Evolutionary conservation across 2,329 filamentous ascomycete species (phyloP).

Genomic region (Aureobasidium sp.): DNA sequence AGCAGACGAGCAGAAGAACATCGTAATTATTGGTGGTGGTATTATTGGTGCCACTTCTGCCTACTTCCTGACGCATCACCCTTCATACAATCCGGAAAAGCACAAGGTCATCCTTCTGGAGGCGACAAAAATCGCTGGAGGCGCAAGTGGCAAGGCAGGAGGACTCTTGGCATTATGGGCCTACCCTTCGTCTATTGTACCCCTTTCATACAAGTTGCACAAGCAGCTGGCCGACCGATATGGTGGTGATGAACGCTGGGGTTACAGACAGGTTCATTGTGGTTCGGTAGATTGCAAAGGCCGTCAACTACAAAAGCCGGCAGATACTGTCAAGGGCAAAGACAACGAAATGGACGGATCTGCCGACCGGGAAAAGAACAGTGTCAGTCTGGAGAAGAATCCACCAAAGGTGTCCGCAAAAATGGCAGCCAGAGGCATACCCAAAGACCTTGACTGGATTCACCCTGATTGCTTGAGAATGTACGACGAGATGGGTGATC

Average conservation of each 20-base stretch:
- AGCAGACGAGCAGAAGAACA: constrained; percentile 25
- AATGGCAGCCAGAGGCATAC: constrained; percentile 56
- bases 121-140: constrained; percentile 77
- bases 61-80: constrained; percentile 84
- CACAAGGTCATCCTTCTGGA: constrained; percentile 84
- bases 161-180: constrained; percentile 88
- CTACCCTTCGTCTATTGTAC: constrained; percentile 76
- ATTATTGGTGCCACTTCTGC: constrained; percentile 89
- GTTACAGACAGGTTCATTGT: constrained; percentile 72
- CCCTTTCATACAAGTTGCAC: constrained; percentile 78
- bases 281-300: constrained; percentile 53
- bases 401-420: constrained; percentile 44
- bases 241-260: constrained; percentile 71
- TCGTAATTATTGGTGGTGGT: constrained; percentile 59
- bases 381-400: constrained; percentile 50
- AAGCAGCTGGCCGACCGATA: constrained; percentile 79
- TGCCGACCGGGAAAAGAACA: constrained; percentile 28
- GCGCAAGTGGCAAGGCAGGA: constrained; percentile 89
- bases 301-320: constrained; percentile 16
- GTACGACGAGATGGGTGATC: constrained; percentile 80
- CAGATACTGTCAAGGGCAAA: constrained; percentile 24
- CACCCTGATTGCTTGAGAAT: constrained; percentile 56
- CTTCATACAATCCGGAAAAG: constrained; percentile 64
- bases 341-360: constrained; percentile 26
- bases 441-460: constrained; percentile 79